phyloP scores from a whole-genome alignment of 306 rosid species.

The Cyamopsis tetragonoloba region DNA sequence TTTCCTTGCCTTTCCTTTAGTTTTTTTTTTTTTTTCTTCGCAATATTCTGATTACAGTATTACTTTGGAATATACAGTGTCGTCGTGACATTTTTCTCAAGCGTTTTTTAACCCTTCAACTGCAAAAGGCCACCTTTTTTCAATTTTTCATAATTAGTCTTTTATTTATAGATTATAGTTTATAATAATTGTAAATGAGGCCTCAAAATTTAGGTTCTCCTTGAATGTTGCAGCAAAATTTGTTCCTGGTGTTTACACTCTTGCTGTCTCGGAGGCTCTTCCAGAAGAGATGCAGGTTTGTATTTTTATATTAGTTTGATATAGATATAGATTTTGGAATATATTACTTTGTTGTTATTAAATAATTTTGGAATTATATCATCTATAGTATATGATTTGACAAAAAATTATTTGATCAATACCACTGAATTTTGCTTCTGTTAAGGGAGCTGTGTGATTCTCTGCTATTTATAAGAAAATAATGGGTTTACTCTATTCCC shows the following conservation, averaged over 20 bases:
- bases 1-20: background rate
- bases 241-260: constrained; percentile 90
- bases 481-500: background rate
- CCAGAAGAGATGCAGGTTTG: constrained; percentile 91
- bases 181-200: no score
- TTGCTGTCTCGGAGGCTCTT: constrained; percentile 95
- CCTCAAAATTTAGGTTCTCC: constrained; percentile 5
- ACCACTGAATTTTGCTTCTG: background rate
- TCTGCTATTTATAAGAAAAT: background rate
- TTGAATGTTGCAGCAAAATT: constrained; percentile 57
- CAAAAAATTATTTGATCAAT: no score
- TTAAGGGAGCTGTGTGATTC: background rate
- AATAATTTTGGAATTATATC: background rate
- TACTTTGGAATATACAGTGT: background rate
- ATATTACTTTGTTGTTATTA: background rate
- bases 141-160: background rate
- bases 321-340: background rate
- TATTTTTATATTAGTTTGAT: background rate
- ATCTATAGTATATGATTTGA: constrained; percentile 1
- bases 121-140: background rate
- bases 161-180: background rate
- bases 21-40: background rate
- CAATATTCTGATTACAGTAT: background rate
- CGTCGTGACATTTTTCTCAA: background rate
- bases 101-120: background rate